Conservation (phyloP, 2,329 filamentous ascomycete species). For the Diaporthe capsici region DNA sequence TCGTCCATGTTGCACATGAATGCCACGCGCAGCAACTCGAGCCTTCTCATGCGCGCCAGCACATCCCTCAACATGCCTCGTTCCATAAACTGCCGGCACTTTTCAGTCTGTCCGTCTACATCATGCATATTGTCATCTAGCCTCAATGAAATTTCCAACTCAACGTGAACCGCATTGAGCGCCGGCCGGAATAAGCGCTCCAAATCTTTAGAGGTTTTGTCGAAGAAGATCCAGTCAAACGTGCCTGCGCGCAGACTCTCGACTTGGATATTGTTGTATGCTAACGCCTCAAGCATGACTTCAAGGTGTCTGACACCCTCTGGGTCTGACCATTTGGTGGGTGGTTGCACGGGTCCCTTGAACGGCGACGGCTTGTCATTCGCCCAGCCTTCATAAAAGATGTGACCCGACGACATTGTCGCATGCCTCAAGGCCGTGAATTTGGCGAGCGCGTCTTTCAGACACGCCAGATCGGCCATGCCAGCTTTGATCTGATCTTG, state of each 20-base stretch:
- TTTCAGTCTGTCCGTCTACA: neutral
- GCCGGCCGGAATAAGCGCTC: neutral
- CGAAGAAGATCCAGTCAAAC: neutral
- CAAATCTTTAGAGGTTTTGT: neutral
- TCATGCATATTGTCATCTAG: neutral
- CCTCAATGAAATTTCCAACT: neutral
- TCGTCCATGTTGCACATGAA: neutral
- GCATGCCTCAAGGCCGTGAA: neutral
- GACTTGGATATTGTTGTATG: neutral
- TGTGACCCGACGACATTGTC: neutral
- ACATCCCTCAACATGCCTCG: neutral
- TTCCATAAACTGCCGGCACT: neutral
- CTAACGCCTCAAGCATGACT: conserved; percentile 2
- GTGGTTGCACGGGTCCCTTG: neutral
- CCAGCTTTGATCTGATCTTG: conserved; percentile 1
- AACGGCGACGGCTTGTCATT: neutral
- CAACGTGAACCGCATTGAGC: neutral
- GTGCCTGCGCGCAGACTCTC: neutral
- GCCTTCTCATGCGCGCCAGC: neutral
- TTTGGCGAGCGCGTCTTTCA: neutral
- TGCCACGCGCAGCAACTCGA: neutral
- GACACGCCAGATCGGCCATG: neutral
- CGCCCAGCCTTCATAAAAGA: neutral
- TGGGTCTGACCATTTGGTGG: neutral
- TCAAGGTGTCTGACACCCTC: conserved; percentile 1